Percentiles rank a stretch among this genome's conserved stretches.
phyloP scores from a whole-genome alignment of 2,329 filamentous ascomycete genomes.

The Cladophialophora psammophila region DNA sequence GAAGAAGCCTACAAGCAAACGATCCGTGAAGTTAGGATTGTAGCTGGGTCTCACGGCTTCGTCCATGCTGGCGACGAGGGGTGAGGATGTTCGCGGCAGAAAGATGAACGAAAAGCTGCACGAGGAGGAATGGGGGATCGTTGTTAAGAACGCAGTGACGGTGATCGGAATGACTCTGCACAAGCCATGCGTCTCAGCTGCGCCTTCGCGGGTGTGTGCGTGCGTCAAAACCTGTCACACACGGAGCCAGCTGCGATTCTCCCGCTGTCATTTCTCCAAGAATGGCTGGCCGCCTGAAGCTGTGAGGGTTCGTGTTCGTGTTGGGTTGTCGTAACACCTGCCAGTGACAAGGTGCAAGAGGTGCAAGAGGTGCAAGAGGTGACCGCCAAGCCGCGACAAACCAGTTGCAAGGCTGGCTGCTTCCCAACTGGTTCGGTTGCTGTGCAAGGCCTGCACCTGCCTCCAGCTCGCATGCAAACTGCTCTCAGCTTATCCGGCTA shows the following conservation, averaged over 20 bases:
- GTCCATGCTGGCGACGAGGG: conserved; percentile 11
- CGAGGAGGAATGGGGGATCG: not conserved
- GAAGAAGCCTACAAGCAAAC: conserved; percentile 46
- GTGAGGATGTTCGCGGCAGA: not conserved
- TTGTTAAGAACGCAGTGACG: not conserved
- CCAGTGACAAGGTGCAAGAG: too few relatives aligned
- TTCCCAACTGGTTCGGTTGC: conserved; percentile 19
- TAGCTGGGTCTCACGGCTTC: conserved; percentile 36
- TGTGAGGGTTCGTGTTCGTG: not conserved
- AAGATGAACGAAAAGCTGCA: not conserved
- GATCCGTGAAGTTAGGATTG: conserved; percentile 43
- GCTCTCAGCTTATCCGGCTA: conserved; percentile 12
- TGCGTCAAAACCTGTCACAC: not conserved
- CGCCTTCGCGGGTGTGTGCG: not conserved
- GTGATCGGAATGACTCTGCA: not conserved
- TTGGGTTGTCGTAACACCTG: not conserved
- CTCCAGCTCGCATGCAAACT: conserved; percentile 9
- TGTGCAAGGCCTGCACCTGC: not conserved
- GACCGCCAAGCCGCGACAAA: conserved; percentile 4
- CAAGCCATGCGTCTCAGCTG: not conserved
- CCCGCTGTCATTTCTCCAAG: not conserved
- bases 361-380: not conserved
- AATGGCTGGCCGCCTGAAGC: not conserved
- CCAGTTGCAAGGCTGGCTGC: conserved; percentile 11
- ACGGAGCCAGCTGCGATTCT: not conserved